Evolutionary conservation across 148 eudicot species (phyloP).

Genomic region (Camellia japonica): DNA sequence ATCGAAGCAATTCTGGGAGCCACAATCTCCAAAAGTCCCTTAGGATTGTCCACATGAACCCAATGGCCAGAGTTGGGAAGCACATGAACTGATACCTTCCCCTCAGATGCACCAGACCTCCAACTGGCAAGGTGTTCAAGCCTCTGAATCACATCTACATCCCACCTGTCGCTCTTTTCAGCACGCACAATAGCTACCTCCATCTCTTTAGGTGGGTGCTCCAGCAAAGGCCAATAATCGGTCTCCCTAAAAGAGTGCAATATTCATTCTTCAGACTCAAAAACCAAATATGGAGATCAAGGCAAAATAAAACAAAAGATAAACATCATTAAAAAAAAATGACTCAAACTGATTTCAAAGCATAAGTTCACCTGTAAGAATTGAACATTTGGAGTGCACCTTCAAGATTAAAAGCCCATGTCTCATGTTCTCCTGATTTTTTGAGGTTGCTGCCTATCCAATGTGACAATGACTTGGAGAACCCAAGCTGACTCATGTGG

Average conservation of each 20-base stretch:
- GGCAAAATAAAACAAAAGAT: background rate
- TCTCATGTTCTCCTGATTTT: constrained; percentile 66
- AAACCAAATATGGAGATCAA: background rate
- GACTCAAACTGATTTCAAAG: background rate
- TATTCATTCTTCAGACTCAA: background rate
- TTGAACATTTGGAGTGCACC: constrained; percentile 91
- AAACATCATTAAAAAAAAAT: background rate
- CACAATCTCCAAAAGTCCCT: constrained; percentile 85
- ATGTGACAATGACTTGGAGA: constrained; percentile 82
- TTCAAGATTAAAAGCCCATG: constrained; percentile 88
- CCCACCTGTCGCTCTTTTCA: constrained; percentile 97
- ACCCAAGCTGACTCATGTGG: constrained; percentile 80
- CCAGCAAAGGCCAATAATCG: constrained; percentile 79
- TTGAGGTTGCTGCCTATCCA: constrained; percentile 91
- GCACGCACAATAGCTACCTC: constrained; percentile 77
- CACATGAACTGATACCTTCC: constrained; percentile 62
- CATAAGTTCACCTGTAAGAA: constrained; percentile 64
- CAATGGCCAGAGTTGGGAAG: constrained; percentile 95
- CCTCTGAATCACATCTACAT: constrained; percentile 45
- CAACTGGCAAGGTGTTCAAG: constrained; percentile 53
- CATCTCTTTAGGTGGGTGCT: constrained; percentile 66
- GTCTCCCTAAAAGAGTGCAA: constrained; percentile 47
- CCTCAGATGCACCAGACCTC: constrained; percentile 46
- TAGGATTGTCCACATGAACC: constrained; percentile 97
- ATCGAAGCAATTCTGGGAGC: constrained; percentile 72